A percentile compares a stretch with the other conserved stretches of the same genome.
phyloP scores from a whole-genome alignment of 202 grass and related monocot genomes.

The Hordeum pubiflorum region DNA sequence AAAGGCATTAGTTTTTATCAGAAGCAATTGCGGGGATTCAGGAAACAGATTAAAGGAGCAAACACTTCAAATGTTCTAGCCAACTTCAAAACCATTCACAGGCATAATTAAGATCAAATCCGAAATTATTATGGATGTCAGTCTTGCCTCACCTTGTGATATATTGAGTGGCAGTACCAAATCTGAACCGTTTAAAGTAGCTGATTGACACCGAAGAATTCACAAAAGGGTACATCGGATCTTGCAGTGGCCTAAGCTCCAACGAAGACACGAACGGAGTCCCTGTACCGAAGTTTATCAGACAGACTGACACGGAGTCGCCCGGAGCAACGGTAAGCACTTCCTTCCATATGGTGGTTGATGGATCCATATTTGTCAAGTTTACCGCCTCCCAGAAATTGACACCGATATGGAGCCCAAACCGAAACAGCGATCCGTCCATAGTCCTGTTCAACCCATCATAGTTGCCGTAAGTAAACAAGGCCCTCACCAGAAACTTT shows the following conservation, averaged over 20 bases:
- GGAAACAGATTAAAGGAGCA: neutral
- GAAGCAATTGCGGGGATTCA: neutral
- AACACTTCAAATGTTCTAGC: neutral
- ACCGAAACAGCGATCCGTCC: neutral
- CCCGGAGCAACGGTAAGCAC: neutral
- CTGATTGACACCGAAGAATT: neutral
- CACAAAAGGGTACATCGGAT: neutral
- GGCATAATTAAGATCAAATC: neutral
- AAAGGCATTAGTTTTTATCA: neutral
- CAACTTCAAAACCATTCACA: neutral
- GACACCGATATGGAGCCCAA: conserved; percentile 5
- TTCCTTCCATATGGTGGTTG: neutral
- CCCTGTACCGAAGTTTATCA: neutral
- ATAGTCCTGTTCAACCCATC: neutral
- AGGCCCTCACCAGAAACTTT: neutral
- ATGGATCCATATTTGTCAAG: neutral
- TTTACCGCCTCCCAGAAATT: conserved; percentile 3
- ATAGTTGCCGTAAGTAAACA: conserved; percentile 7
- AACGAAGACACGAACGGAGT: neutral
- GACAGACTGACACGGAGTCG: neutral
- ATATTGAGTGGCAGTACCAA: neutral
- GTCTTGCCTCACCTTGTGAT: conserved; percentile 8
- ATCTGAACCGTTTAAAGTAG: neutral
- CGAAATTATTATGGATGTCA: neutral
- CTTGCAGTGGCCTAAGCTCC: neutral